Percentiles rank a stretch among this genome's conserved stretches.
Conservation (phyloP, 768 basidiomycete genomes). For the Tylopilus felleus region DNA sequence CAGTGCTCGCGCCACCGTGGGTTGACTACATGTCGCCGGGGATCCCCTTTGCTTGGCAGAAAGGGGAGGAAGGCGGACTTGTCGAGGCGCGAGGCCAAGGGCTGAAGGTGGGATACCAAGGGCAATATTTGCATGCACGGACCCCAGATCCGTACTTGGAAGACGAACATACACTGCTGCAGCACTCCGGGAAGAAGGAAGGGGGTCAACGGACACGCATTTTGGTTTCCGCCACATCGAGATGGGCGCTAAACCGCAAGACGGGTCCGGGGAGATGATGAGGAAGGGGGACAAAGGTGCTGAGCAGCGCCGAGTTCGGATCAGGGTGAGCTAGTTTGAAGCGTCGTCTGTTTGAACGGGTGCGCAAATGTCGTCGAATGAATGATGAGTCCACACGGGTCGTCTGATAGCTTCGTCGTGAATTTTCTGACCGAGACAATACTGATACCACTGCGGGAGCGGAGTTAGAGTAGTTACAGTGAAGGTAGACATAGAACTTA, state of each 20-base stretch:
- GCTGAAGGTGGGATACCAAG: background rate
- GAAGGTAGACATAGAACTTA: background rate
- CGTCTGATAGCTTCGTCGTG: background rate
- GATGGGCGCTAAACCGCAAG: constrained; percentile 1
- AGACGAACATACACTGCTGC: constrained; percentile 9
- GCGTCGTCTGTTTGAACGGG: constrained; percentile 8
- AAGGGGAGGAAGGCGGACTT: background rate
- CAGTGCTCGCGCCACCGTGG: background rate
- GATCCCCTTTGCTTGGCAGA: background rate
- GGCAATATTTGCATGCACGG: constrained; percentile 5
- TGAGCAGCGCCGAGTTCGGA: constrained; percentile 6
- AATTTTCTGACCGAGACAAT: constrained; percentile 14
- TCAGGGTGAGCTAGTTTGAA: constrained; percentile 11
- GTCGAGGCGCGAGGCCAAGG: background rate
- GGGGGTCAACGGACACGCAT: constrained; percentile 2
- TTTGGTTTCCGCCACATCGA: constrained; percentile 11
- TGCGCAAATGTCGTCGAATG: constrained; percentile 10
- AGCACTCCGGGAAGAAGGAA: background rate
- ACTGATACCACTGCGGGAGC: background rate
- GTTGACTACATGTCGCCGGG: background rate
- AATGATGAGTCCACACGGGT: constrained; percentile 9
- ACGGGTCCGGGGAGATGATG: constrained; percentile 4
- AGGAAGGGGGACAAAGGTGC: background rate
- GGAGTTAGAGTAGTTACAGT: background rate
- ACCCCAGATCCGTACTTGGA: constrained; percentile 12